Conservation (phyloP, 2,329 filamentous ascomycete species). For the Microsporum audouinii region DNA sequence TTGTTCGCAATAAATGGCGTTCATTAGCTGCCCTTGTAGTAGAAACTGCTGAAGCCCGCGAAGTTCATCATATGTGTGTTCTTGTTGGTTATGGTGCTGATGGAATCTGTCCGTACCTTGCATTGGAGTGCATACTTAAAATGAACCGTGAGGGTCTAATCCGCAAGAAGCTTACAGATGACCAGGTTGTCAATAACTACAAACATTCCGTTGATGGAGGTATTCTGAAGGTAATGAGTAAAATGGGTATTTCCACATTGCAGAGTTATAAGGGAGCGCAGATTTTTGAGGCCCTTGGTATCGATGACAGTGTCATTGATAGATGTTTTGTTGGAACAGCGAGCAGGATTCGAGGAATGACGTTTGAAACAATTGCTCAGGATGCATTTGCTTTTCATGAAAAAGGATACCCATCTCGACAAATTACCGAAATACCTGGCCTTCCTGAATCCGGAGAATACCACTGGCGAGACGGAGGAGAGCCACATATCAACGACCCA, state of each 20-base stretch:
- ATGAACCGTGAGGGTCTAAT: constrained; percentile 88
- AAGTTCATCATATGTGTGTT: constrained; percentile 99
- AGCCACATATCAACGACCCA: constrained; percentile 90
- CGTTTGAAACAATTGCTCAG: constrained; percentile 84
- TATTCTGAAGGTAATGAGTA: constrained; percentile 97
- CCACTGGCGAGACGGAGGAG: constrained; percentile 94
- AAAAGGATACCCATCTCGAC: constrained; percentile 73
- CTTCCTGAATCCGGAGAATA: constrained; percentile 91
- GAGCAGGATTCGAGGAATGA: constrained; percentile 86
- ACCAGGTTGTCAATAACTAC: constrained; percentile 85
- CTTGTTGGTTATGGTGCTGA: constrained; percentile 90
- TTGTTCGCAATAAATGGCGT: constrained; percentile 92
- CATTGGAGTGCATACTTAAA: constrained; percentile 94
- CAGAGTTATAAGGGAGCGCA: constrained; percentile 96
- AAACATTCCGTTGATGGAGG: constrained; percentile 93
- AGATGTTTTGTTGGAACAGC: constrained; percentile 91
- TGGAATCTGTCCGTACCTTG: constrained; percentile 86
- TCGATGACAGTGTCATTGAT: constrained; percentile 85
- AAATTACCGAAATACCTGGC: constrained; percentile 64
- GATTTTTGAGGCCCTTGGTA: constrained; percentile 91
- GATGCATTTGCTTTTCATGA: constrained; percentile 93
- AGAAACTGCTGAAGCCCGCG: constrained; percentile 88
- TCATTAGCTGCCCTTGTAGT: constrained; percentile 76
- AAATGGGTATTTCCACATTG: constrained; percentile 97
- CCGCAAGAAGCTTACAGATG: constrained; percentile 72